Base-by-base conservation (phyloP, 2,329 filamentous ascomycete genomes). In the Aspergillus niger region DNA sequence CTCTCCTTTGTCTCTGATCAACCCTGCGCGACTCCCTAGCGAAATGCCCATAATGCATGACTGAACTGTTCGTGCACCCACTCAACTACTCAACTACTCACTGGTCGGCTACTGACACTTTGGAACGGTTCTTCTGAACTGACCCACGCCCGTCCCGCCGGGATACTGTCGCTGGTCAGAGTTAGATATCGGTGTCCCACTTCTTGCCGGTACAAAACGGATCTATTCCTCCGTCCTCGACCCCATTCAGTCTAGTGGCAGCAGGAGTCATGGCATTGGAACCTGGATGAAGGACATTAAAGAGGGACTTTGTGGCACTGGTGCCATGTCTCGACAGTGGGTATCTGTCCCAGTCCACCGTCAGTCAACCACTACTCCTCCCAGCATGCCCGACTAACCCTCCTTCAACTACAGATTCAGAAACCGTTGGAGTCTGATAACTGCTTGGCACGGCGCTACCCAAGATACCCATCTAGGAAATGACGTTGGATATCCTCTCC, bases 361-460 rank as follows among this genome's bases (percentile, higher is more conserved):
- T 15, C 22, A 49, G 20, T 20, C 20, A 20, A 20, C 20, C 20
- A 20, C 8, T 24, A 44, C 7, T 24, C 17, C 22, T 44, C 20
- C 41, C n/a, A 20, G 17, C 41, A 22, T 22, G 6, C 17, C 10
- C 41, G 13, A 43, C 39, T 43, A 2, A 47, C 43, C 43, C 43
- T 47, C 26, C 22, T 47, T 47, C 43, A 13, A 26, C 3, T 52
- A 6, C 51, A 38, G 51, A 39, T 15, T 52, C 50, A 32, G 38
- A 43, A 47, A 55, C 32, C 47, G 28, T 55, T 55, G 39, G 39
- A 24, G 39, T 53, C 20, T 32, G 43, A 36, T 32, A 24, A 26
- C 53, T 20, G 41, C 53, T 55, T 55, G 53, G 53, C 53, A 30
- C 20, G 53, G 53, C 53, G 53, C 53, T 55, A 55, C 41, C 53